These are phyloP conservation scores for Penicillium sclerotigenum DNA, from an alignment of 2,329 filamentous ascomycete genomes.

Conservation along the genomic window DNA sequence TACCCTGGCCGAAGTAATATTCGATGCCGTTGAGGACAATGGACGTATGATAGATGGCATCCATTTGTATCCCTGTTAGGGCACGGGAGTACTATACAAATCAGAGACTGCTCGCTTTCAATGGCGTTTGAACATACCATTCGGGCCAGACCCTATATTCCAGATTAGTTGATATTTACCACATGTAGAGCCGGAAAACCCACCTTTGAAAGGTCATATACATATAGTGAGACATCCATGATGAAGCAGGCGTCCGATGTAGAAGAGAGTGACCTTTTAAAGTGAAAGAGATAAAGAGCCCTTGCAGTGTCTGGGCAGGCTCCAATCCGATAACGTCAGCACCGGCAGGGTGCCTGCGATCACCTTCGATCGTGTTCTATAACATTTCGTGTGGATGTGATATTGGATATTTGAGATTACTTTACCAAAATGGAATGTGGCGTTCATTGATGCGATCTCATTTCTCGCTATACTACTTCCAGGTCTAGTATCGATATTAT, in stretches of 20 bases:
- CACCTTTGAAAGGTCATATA: constrained; percentile 71
- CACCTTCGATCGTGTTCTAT: constrained; percentile 22
- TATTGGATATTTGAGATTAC: not conserved
- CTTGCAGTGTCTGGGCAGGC: constrained; percentile 11
- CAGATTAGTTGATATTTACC: constrained; percentile 18
- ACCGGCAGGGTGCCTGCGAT: constrained; percentile 5
- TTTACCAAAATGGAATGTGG: not conserved
- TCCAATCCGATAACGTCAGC: constrained; percentile 31
- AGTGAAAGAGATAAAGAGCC: not conserved
- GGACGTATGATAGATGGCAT: constrained; percentile 93
- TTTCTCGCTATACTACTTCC: not conserved
- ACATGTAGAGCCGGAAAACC: constrained; percentile 18
- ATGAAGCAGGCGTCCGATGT: not conserved
- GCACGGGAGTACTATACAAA: constrained; percentile 51
- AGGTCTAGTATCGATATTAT: not conserved
- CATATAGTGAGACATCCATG: constrained; percentile 74
- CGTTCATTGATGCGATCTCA: not conserved
- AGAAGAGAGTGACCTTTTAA: not conserved
- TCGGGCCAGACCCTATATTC: constrained; percentile 52
- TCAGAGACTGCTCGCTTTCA: constrained; percentile 13
- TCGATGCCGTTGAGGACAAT: constrained; percentile 81
- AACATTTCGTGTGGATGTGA: not conserved
- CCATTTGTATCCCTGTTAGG: constrained; percentile 68
- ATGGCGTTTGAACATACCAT: constrained; percentile 35
- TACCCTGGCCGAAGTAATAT: constrained; percentile 85